Base-by-base conservation (phyloP, 1,139 yeast genomes). In the Diutina scorzettiae region DNA sequence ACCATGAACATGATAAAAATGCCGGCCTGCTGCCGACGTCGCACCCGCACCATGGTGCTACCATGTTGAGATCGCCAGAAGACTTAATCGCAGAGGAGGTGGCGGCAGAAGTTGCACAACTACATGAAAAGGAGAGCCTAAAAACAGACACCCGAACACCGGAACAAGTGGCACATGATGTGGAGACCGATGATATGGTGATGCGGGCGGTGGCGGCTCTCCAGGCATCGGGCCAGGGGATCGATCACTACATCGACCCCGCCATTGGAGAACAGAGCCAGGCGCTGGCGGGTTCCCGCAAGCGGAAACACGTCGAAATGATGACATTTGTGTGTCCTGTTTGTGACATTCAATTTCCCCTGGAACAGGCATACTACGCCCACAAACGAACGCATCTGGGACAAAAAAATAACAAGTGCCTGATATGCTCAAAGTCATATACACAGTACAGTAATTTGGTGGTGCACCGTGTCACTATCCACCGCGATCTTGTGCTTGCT, bases 401-500 rank as follows among this genome's bases (percentile, higher is more conserved):
- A 17, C 47, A 48, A 14, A 49, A 47, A 31, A 37, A 46, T 12
- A 45, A 43, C 40, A 41, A 33, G 32, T 50, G 53, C 28, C 43
- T 33, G 11, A 36, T 30, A 5, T 50, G 53, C 36, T 51, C 47
- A 27, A 49, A 49, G 42, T 29, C 34, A 20, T 50, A 49, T 40
- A 50, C 49, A 29, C 51, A 48, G 41, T 40, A 41, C 25, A 49
- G 44, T 16, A 47, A 48, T 43, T 39, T 50, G 25, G 40, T 44
- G 33, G 46, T 45, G 41, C 53, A 49, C 41, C 50, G 46, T 16
- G 44, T 45, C 6, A 44, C 44, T 9, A 46, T 48, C 14, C 53
- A 49, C 39, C 45, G 40, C 18, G 51, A 48, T 34, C 41, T 50
- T 32, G 47, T 42, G 32, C 8, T 44, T 33, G 43, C 32, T 19